Percentiles rank a stretch among this genome's conserved stretches.
Evolutionary conservation across 2,329 filamentous ascomycete genomes (phyloP).

Genomic region (Microcyclosporella mali): DNA sequence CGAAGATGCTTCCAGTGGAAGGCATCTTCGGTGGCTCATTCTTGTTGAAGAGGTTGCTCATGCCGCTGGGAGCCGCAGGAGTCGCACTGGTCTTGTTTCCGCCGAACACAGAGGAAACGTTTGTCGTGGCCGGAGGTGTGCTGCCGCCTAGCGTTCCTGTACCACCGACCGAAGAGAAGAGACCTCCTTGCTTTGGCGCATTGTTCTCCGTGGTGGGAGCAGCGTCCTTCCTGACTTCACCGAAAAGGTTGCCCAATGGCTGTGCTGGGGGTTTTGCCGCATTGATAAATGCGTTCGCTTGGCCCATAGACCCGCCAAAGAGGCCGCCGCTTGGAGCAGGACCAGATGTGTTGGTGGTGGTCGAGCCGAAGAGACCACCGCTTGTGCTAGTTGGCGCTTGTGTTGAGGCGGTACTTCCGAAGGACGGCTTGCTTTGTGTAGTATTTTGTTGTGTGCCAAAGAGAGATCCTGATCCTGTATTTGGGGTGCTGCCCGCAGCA

Average conservation of each 20-base stretch:
- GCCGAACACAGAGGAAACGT: neutral
- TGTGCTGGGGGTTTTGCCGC: neutral
- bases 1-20: neutral
- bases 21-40: neutral
- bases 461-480: neutral
- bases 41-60: constrained; percentile 2
- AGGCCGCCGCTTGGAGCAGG: constrained; percentile 3
- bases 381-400: constrained; percentile 1
- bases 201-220: constrained; percentile 6
- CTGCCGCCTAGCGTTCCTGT: constrained; percentile 6
- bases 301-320: constrained; percentile 8
- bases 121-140: constrained; percentile 1
- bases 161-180: constrained; percentile 6
- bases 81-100: neutral
- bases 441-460: constrained; percentile 1
- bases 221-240: constrained; percentile 3
- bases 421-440: constrained; percentile 1
- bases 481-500: neutral
- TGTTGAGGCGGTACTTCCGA: constrained; percentile 1
- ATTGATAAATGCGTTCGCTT: neutral
- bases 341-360: constrained; percentile 1
- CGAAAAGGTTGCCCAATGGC: constrained; percentile 1
- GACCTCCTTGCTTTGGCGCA: neutral
- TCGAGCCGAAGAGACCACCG: constrained; percentile 12
- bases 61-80: neutral